A percentile compares a stretch with the other conserved stretches of the same genome.
Evolutionary conservation across 306 rosid genomes (phyloP).

Genomic region (Prunus armeniaca): DNA sequence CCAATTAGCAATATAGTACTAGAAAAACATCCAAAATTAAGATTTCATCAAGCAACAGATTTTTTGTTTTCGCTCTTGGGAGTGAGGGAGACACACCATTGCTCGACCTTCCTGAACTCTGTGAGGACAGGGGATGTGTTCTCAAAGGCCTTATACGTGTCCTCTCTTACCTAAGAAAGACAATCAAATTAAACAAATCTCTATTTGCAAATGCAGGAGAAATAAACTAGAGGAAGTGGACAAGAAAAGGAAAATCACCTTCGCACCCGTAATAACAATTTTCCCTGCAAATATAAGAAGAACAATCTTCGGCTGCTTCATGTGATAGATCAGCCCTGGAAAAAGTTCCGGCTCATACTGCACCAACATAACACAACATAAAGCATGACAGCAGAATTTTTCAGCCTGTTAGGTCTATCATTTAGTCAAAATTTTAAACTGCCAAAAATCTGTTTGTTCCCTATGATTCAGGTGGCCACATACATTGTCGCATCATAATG

Average conservation of each 20-base stretch:
- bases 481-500: background rate
- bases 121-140: slow-evolving; percentile 76
- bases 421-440: background rate
- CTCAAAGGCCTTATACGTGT: slow-evolving; percentile 80
- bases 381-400: no score
- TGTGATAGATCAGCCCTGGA: slow-evolving; percentile 77
- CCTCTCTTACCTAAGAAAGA: slow-evolving; percentile 66
- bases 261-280: slow-evolving; percentile 89
- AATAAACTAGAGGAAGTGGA: background rate
- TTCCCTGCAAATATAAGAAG: slow-evolving; percentile 77
- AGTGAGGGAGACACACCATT: slow-evolving; percentile 36
- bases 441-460: background rate
- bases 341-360: slow-evolving; percentile 76
- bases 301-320: slow-evolving; percentile 87
- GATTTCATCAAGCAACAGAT: background rate
- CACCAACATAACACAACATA: no score
- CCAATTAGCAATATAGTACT: background rate
- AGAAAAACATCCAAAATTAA: background rate
- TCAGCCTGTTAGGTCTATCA: background rate
- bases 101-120: slow-evolving; percentile 81
- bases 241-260: background rate
- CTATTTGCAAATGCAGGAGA: background rate
- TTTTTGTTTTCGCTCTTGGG: background rate
- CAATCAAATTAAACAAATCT: background rate
- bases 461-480: background rate